phyloP scores from a whole-genome alignment of 2,329 filamentous ascomycete species.

The Botryotinia calthae region DNA sequence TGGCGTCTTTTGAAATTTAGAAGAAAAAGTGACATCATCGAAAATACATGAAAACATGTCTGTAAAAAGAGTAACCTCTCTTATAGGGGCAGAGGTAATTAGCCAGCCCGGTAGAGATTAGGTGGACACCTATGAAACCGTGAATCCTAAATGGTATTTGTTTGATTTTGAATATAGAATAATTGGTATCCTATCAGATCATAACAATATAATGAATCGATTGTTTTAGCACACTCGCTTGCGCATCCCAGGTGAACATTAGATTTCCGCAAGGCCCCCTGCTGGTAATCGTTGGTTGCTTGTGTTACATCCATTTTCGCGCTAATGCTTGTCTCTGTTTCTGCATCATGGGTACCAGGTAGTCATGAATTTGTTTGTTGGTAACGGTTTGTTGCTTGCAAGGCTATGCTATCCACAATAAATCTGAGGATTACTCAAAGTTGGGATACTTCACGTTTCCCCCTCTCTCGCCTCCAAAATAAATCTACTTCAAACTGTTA shows the following conservation, averaged over 20 bases:
- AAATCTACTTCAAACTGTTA: background rate
- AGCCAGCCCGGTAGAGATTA: no score
- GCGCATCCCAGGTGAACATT: background rate
- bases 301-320: background rate
- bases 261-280: background rate
- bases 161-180: background rate
- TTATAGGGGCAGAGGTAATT: no score
- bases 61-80: no score
- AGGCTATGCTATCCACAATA: background rate
- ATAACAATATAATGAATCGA: no score
- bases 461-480: no score
- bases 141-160: no score
- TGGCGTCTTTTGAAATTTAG: background rate
- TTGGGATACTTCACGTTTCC: background rate
- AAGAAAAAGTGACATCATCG: background rate
- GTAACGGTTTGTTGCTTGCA: background rate
- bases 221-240: no score
- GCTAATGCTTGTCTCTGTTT: background rate
- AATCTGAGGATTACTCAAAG: background rate
- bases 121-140: background rate
- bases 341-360: fast-evolving
- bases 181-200: no score
- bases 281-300: background rate
- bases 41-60: no score
- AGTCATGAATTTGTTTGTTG: background rate